Percentiles rank a stretch among this genome's conserved stretches.
phyloP scores from a whole-genome alignment of 805 yeast genomes.

The Candida orba region DNA sequence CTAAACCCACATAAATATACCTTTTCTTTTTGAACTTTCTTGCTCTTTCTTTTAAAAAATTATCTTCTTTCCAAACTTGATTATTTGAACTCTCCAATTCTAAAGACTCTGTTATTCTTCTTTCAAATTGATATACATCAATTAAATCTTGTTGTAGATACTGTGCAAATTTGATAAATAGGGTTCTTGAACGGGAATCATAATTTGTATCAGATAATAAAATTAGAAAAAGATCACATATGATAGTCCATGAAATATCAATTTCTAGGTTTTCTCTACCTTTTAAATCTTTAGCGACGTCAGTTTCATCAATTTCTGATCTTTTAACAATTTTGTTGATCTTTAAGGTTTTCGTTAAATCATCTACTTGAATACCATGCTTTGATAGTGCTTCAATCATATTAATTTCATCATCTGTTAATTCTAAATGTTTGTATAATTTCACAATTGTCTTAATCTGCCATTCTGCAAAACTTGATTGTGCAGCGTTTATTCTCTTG shows the following conservation, averaged over 20 bases:
- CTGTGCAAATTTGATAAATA: slow-evolving; percentile 63
- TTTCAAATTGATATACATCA: slow-evolving; percentile 83
- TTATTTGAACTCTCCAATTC: slow-evolving; percentile 82
- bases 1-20: slow-evolving; percentile 83
- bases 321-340: slow-evolving; percentile 44
- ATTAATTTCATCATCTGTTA: slow-evolving; percentile 63
- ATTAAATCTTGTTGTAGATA: slow-evolving; percentile 49
- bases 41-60: slow-evolving; percentile 64
- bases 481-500: slow-evolving; percentile 55
- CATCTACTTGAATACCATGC: slow-evolving; percentile 74
- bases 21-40: slow-evolving; percentile 58
- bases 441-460: slow-evolving; percentile 62
- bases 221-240: slow-evolving; percentile 83
- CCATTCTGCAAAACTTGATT: slow-evolving; percentile 82
- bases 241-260: slow-evolving; percentile 87
- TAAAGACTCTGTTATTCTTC: slow-evolving; percentile 81
- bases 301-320: slow-evolving; percentile 31
- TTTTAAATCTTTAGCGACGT: slow-evolving; percentile 6
- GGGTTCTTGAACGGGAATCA: slow-evolving; percentile 81
- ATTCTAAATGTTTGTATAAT: slow-evolving; percentile 74
- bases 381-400: slow-evolving; percentile 84
- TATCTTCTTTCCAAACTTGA: slow-evolving; percentile 66
- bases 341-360: slow-evolving; percentile 58
- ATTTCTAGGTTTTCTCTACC: slow-evolving; percentile 34
- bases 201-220: slow-evolving; percentile 78